Conservation (phyloP, 768 basidiomycete species). For the Thelephora ganbajun region DNA sequence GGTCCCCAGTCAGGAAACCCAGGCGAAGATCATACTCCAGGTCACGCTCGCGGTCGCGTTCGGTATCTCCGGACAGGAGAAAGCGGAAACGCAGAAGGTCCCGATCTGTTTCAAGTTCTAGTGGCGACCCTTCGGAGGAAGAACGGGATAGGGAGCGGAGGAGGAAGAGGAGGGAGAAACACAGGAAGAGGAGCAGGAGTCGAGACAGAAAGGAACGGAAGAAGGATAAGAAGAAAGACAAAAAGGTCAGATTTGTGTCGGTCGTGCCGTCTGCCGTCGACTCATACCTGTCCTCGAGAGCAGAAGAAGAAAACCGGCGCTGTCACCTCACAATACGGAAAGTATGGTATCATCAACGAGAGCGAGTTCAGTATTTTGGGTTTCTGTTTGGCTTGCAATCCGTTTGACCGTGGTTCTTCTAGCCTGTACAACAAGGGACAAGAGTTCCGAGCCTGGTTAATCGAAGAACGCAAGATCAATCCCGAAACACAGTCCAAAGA, state of each 20-base stretch:
- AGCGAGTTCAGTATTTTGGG: conserved; percentile 38
- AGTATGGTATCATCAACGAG: conserved; percentile 78
- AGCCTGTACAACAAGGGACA: conserved; percentile 74
- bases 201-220: conserved; percentile 19
- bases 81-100: too few species aligned
- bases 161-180: conserved; percentile 30
- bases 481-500: conserved; percentile 83
- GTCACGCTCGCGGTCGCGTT: too few species aligned
- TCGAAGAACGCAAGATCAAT: conserved; percentile 85
- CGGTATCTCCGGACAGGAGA: too few species aligned
- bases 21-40: too few species aligned
- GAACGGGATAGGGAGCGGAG: not conserved
- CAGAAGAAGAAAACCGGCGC: conserved; percentile 46
- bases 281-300: conserved; percentile 13
- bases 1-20: too few species aligned
- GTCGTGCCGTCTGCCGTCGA: not conserved
- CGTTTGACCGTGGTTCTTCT: not conserved
- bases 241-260: conserved; percentile 55
- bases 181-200: conserved; percentile 27
- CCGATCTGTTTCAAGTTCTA: too few species aligned
- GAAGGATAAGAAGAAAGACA: conserved; percentile 46
- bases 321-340: conserved; percentile 70
- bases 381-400: not conserved
- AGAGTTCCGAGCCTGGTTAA: conserved; percentile 87
- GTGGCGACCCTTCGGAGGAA: too few species aligned